Conservation (phyloP, 306 rosid species). For the Lotus japonicus region DNA sequence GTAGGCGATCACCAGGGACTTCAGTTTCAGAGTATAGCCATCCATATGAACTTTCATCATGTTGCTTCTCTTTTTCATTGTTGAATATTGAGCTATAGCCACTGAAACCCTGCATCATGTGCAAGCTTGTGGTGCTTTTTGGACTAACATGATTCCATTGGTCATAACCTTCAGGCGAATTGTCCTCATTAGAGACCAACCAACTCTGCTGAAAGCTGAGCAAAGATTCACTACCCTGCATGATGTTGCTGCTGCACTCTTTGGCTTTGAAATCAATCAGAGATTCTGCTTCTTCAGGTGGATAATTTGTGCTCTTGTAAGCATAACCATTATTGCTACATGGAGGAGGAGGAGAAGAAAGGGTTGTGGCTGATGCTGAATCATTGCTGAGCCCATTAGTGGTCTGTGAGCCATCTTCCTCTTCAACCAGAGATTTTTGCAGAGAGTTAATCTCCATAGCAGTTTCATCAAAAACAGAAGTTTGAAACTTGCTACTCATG, state of each 20-base stretch:
- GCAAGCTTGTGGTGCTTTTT: conserved; percentile 7
- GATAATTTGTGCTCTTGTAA: conserved; percentile 20
- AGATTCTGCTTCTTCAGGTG: conserved; percentile 41
- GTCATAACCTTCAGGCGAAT: conserved; percentile 14
- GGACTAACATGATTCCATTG: conserved; percentile 38
- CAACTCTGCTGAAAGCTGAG: conserved; percentile 57
- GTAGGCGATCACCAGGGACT: conserved; percentile 30
- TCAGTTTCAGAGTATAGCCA: conserved; percentile 55
- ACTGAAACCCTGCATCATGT: conserved; percentile 36
- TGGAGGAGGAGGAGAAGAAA: conserved; percentile 29
- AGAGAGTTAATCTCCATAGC: neutral
- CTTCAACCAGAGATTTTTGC: conserved; percentile 22
- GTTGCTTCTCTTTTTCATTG: conserved; percentile 27
- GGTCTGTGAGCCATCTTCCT: conserved; percentile 28
- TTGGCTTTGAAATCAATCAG: conserved; percentile 54
- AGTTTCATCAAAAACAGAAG: conserved; percentile 19
- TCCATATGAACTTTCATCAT: conserved; percentile 38
- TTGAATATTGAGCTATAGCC: conserved; percentile 29
- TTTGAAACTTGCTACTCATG: conserved; percentile 20
- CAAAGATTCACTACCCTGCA: conserved; percentile 40
- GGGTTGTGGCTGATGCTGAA: conserved; percentile 27
- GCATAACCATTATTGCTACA: conserved; percentile 24
- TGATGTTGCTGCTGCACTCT: neutral
- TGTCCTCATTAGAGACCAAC: conserved; percentile 11
- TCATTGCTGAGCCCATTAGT: conserved; percentile 30